phyloP scores from a whole-genome alignment of 768 basidiomycete genomes.

The Kwoniella heveanensis region DNA sequence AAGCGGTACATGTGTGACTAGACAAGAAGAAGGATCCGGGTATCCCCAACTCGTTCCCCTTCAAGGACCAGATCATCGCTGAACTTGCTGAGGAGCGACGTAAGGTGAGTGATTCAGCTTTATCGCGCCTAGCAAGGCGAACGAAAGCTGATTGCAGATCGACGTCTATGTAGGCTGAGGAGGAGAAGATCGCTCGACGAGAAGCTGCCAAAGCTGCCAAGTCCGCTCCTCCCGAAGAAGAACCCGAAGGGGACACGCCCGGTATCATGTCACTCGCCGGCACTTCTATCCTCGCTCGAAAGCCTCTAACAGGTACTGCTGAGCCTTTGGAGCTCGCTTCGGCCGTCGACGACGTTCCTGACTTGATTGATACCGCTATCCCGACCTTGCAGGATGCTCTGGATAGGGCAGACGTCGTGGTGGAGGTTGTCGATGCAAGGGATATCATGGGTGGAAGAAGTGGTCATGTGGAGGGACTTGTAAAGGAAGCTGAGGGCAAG shows the following conservation, averaged over 20 bases:
- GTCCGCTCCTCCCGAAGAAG: slow-evolving; percentile 56
- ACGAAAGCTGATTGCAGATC: neutral
- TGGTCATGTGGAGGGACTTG: slow-evolving; percentile 64
- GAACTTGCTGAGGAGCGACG: slow-evolving; percentile 82
- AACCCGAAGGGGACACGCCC: slow-evolving; percentile 51
- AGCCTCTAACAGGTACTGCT: slow-evolving; percentile 24
- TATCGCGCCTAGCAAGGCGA: too few relatives aligned
- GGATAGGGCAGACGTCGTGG: slow-evolving; percentile 73
- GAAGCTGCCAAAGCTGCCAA: slow-evolving; percentile 64
- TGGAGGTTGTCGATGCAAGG: slow-evolving; percentile 80
- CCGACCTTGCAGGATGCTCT: slow-evolving; percentile 69
- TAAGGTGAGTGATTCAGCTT: slow-evolving; percentile 60
- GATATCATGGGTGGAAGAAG: slow-evolving; percentile 77
- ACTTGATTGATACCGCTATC: slow-evolving; percentile 67
- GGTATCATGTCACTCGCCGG: slow-evolving; percentile 45
- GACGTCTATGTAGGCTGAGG: slow-evolving; percentile 63
- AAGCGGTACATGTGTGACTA: neutral
- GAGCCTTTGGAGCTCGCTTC: slow-evolving; percentile 15
- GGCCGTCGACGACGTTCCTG: slow-evolving; percentile 60
- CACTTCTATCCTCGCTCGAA: slow-evolving; percentile 34
- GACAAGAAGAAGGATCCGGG: slow-evolving; percentile 84
- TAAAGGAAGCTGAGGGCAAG: slow-evolving; percentile 59
- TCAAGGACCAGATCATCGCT: slow-evolving; percentile 90
- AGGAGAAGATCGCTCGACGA: slow-evolving; percentile 65
- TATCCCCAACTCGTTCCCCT: slow-evolving; percentile 89